Conservation (phyloP, 2,329 filamentous ascomycete genomes). For the Penicillium sp. region DNA sequence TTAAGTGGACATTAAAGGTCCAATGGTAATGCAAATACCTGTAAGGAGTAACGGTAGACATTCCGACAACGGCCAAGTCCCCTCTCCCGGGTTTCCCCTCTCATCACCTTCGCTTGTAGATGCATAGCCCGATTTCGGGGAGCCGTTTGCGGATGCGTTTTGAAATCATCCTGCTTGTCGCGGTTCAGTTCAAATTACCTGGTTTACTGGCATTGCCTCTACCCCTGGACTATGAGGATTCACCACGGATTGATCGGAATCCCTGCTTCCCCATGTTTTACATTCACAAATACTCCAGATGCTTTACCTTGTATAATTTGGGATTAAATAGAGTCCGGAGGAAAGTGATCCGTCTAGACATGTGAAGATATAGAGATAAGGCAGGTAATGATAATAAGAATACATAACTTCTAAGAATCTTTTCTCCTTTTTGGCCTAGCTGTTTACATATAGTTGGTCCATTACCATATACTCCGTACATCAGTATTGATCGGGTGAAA, state of each 20-base stretch:
- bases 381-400: constrained; percentile 21
- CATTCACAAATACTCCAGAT: not conserved
- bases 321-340: not conserved
- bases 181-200: constrained; percentile 4
- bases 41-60: constrained; percentile 14
- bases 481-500: not conserved
- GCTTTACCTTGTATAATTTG: not conserved
- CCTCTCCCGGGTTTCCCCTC: constrained; percentile 21
- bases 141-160: constrained; percentile 16
- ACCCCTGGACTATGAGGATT: not conserved
- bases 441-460: too few relatives aligned
- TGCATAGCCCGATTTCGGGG: constrained; percentile 31
- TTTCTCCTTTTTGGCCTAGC: constrained; percentile 19
- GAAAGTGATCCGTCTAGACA: constrained; percentile 9
- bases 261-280: not conserved
- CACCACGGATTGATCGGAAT: not conserved
- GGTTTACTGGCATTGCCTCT: not conserved
- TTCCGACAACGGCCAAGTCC: constrained; percentile 36
- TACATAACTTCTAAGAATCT: constrained; percentile 16
- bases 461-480: too few relatives aligned
- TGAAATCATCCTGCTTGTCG: constrained; percentile 27
- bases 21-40: constrained; percentile 5
- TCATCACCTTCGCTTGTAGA: constrained; percentile 1
- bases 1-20: not conserved
- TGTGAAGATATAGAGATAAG: constrained; percentile 13